Evolutionary conservation across 2,329 filamentous ascomycete genomes (phyloP).

Genomic region (Botrytis hyacinthi): DNA sequence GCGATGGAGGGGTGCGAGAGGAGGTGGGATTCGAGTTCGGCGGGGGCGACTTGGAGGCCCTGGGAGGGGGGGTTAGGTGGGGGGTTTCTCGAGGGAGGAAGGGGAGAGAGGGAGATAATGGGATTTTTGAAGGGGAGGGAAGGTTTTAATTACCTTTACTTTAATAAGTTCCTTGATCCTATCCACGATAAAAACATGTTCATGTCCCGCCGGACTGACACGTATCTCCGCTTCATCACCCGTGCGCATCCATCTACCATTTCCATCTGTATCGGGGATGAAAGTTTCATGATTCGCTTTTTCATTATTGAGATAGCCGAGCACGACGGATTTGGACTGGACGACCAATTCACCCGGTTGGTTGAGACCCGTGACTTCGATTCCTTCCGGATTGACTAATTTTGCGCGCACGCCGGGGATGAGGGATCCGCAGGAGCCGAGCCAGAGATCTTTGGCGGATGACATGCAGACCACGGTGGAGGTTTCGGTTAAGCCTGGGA

Average conservation of each 20-base stretch:
- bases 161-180: constrained; percentile 78
- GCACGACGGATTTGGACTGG: constrained; percentile 70
- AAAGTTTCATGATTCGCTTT: constrained; percentile 82
- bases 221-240: constrained; percentile 79
- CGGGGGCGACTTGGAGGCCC: constrained; percentile 80
- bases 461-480: constrained; percentile 66
- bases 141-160: constrained; percentile 57
- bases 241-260: constrained; percentile 67
- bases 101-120: neutral
- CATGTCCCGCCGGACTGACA: constrained; percentile 61
- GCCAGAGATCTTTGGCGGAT: constrained; percentile 60
- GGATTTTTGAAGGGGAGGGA: neutral
- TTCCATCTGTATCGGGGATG: constrained; percentile 58
- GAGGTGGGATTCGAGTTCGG: constrained; percentile 78
- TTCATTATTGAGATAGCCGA: constrained; percentile 86
- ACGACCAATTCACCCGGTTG: constrained; percentile 78
- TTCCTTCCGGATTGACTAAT: constrained; percentile 64
- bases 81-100: neutral
- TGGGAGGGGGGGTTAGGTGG: neutral
- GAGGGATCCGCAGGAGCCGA: constrained; percentile 70
- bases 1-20: constrained; percentile 72
- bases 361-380: constrained; percentile 64
- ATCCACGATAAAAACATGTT: constrained; percentile 84
- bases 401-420: constrained; percentile 64
- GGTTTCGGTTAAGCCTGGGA: constrained; percentile 70